Conservation (phyloP, 768 basidiomycete species). For the Boletus edulis region DNA sequence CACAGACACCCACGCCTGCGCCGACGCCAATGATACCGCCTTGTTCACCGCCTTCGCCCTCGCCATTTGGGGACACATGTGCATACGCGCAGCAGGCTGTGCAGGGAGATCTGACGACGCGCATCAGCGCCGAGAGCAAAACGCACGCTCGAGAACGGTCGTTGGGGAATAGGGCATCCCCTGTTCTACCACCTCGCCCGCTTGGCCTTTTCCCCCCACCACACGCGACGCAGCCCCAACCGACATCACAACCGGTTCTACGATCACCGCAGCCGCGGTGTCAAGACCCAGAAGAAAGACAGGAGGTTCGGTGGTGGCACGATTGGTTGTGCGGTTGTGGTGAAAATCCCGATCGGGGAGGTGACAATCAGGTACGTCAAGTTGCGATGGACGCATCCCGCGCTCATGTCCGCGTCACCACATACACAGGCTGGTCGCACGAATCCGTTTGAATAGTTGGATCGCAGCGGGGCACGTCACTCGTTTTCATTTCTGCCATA, state of each 20-base stretch:
- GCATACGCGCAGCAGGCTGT: slow-evolving; percentile 22
- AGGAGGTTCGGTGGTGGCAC: slow-evolving; percentile 71
- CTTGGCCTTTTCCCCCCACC: slow-evolving; percentile 56
- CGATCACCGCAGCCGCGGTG: slow-evolving; percentile 24
- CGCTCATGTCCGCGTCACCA: too few relatives aligned
- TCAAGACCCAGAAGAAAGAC: slow-evolving; percentile 25
- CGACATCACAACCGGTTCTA: slow-evolving; percentile 32
- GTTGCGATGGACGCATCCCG: too few relatives aligned
- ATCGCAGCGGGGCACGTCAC: background rate
- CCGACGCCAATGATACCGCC: background rate
- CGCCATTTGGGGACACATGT: slow-evolving; percentile 37
- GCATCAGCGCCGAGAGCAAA: background rate
- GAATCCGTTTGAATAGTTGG: slow-evolving; percentile 50
- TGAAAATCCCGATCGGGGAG: slow-evolving; percentile 71
- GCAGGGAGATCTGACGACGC: slow-evolving; percentile 8
- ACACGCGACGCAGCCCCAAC: slow-evolving; percentile 33
- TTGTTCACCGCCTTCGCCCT: slow-evolving; percentile 9
- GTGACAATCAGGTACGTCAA: slow-evolving; percentile 61
- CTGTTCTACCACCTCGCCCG: slow-evolving; percentile 49
- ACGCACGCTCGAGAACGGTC: background rate
- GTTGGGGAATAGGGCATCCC: slow-evolving; percentile 6
- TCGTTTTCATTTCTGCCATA: slow-evolving; percentile 6
- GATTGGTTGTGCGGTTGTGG: slow-evolving; percentile 83
- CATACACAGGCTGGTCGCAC: slow-evolving; percentile 64
- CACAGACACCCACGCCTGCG: background rate